Evolutionary conservation across 805 yeast species (phyloP).

Genomic region (Cyberlindnera bimundalis): DNA sequence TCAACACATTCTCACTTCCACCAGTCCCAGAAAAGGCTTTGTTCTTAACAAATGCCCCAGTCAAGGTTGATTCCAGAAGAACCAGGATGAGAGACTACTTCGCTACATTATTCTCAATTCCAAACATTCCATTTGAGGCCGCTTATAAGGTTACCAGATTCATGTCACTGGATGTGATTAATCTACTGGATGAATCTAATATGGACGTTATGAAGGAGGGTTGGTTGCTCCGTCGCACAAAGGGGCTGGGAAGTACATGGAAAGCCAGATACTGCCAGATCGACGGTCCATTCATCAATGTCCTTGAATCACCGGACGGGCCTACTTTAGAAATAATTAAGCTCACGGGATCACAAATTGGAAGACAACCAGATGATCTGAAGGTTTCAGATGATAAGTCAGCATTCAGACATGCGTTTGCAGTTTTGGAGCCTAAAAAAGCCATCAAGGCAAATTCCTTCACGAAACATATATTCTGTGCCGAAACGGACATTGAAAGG

Average conservation of each 20-base stretch:
- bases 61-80: slow-evolving; percentile 60
- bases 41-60: slow-evolving; percentile 59
- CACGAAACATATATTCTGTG: slow-evolving; percentile 65
- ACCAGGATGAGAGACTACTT: slow-evolving; percentile 57
- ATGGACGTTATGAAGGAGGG: slow-evolving; percentile 61
- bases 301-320: slow-evolving; percentile 58
- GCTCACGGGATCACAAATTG: slow-evolving; percentile 51
- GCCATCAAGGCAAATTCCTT: slow-evolving; percentile 20
- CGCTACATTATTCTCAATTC: slow-evolving; percentile 49
- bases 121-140: slow-evolving; percentile 52
- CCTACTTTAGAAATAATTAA: slow-evolving; percentile 48
- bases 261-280: slow-evolving; percentile 65
- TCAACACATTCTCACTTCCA: slow-evolving; percentile 48
- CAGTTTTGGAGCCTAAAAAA: slow-evolving; percentile 46
- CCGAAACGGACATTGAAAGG: slow-evolving; percentile 75
- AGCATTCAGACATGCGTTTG: slow-evolving; percentile 55
- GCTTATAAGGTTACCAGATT: slow-evolving; percentile 56
- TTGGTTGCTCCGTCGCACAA: slow-evolving; percentile 56
- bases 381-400: slow-evolving; percentile 27
- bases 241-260: slow-evolving; percentile 65
- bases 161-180: slow-evolving; percentile 62
- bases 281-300: slow-evolving; percentile 53
- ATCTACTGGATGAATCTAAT: slow-evolving; percentile 51
- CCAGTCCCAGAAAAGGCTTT: slow-evolving; percentile 58
- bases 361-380: slow-evolving; percentile 40